Base-by-base conservation (phyloP, 2,329 filamentous ascomycete genomes). In the Aureobasidium melanogenum region DNA sequence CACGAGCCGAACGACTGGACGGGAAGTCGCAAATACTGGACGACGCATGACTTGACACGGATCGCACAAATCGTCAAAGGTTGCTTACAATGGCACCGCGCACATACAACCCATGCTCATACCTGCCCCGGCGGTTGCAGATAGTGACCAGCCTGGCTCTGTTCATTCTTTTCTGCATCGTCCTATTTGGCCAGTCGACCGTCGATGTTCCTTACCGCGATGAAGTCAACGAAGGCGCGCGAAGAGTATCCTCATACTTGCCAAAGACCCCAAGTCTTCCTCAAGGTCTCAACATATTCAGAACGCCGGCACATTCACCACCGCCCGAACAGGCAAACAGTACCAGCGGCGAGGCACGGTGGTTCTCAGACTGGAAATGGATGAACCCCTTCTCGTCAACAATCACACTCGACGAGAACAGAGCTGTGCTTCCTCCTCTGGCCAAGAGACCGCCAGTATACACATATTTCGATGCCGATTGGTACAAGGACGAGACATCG, bases 331-430 rank as follows among this genome's bases (percentile, higher is more conserved):
- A 92, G 72, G 84, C 85, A 65, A 90, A 93, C 72, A 92, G 89
- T 70, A 88, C 88, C 5, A 86, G 84, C 70, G 88, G 87, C 54
- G 88, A 88, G 64, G 86, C 88, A 36, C 86, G 85, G 63, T 97
- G 93, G 93, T 89, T 91, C 75, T 86, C 84, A 65, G 87, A 96
- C 73, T 95, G 88, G 86, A 90, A 88, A 71, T 97, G 92, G 91
- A 81, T 89, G 68, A 89, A 88, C 64, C 90, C 92, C 2, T 97
- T 97, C 73, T 96, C 91, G 19, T 91, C 86, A 46, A 84, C 85
- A 17, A 80, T 94, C 62, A 85, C 84, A 0, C 80, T 94, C 61
- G 92, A 96, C 70, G 88, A 96, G 72, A 88, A 88, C 69, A 83
- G 91, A 59, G 87, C 88, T 8, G 82, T 97, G 60, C 84, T 97